These are phyloP conservation scores for Claviceps quebecensis DNA, from an alignment of 2,329 filamentous ascomycete species.

Conservation along the genomic window DNA sequence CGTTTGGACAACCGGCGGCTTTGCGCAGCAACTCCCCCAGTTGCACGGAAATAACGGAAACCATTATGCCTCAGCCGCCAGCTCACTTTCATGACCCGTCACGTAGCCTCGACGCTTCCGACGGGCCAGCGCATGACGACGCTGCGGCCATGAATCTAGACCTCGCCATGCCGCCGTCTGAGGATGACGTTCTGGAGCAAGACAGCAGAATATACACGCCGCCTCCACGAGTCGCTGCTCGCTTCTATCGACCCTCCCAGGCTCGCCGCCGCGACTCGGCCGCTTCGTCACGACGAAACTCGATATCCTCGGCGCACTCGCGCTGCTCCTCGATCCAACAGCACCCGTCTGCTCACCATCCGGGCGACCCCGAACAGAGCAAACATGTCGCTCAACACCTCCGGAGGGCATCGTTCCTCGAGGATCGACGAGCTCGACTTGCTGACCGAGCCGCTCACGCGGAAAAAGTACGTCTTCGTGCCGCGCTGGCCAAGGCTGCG, in stretches of 20 bases:
- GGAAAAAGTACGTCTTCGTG: constrained; percentile 66
- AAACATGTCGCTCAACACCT: constrained; percentile 67
- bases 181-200: constrained; percentile 22
- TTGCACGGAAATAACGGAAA: background rate
- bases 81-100: constrained; percentile 27
- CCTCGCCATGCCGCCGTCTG: constrained; percentile 24
- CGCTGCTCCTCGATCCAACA: constrained; percentile 48
- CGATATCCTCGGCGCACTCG: constrained; percentile 62
- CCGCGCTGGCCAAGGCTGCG: constrained; percentile 58
- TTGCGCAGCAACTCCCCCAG: background rate
- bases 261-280: constrained; percentile 61
- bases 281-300: constrained; percentile 66
- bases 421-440: constrained; percentile 64
- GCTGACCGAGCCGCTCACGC: constrained; percentile 71
- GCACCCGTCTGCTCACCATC: constrained; percentile 33
- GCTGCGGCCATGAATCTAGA: constrained; percentile 20
- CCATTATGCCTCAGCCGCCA: constrained; percentile 29
- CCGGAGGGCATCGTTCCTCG: constrained; percentile 66
- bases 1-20: too few relatives aligned
- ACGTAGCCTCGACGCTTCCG: constrained; percentile 25
- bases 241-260: constrained; percentile 57
- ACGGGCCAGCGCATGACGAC: constrained; percentile 16
- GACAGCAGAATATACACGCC: constrained; percentile 38
- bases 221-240: constrained; percentile 63
- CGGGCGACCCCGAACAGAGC: constrained; percentile 47